Evolutionary conservation across 164 flowering plant genomes (phyloP), one percentile per base, ranked within the genome.

Genomic region (Vitis rotundifolia): DNA sequence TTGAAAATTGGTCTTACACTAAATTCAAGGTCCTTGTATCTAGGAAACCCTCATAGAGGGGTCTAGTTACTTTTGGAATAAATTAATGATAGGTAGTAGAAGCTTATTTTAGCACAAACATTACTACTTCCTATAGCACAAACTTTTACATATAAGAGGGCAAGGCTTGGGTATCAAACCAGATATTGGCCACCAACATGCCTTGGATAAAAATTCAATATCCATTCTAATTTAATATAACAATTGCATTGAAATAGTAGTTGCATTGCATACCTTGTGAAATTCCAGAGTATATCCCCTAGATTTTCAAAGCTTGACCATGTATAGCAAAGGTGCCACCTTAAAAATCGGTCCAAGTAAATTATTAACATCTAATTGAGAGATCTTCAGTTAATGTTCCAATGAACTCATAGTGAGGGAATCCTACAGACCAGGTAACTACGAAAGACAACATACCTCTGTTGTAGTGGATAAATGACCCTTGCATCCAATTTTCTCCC

Each of bases 201-300:
- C 37, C 37, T 4, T 29, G 37, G 37, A 29, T n/a, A 56, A 14
- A 56, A n/a, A 56, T 56, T 18, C 63, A 28, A 31, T 49, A 61
- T 19, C 49, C 12, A 22, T 44, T 12, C 15, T 9, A 16, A 53
- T 22, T n/a, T 31, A n/a, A 56, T 60, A 51, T 22, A 11, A 65
- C 1, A 19, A 72, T 22, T 3, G 37, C 31, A 63, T 9, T 28
- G 10, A 57, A 7, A 47, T 56, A 48, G 29, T 16, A 59, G 68
- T n/a, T n/a, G n/a, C n/a, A n/a, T 63, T 31, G 12, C 67, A 67
- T 84, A 92, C 99, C 93, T 91, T 88, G 87, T 96, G 97, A 80
- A 93, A 96, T 81, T 96, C 99, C 54, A 96, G 81, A 26, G 99
- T 96, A 75, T 96, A 98, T 51, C 99, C 98, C 47, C 86, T 91